Conservation (phyloP, 306 rosid species). For the Betula pendula region DNA sequence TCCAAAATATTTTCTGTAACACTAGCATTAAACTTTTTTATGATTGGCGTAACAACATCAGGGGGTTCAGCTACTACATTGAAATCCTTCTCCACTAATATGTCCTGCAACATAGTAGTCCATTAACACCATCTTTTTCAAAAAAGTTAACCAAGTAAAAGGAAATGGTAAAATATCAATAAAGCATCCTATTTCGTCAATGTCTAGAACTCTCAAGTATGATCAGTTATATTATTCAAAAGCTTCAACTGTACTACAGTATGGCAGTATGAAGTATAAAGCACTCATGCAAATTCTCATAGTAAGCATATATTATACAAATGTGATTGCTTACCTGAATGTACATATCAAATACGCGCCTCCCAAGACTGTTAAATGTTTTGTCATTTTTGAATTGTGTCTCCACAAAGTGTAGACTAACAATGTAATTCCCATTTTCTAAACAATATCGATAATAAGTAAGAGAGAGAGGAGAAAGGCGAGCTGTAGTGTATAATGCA, state of each 20-base stretch:
- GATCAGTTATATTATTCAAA: background rate
- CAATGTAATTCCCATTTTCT: conserved; percentile 38
- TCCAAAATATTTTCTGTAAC: background rate
- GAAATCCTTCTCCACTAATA: conserved; percentile 6
- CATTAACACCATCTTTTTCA: background rate
- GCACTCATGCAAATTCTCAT: background rate
- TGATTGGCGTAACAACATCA: background rate
- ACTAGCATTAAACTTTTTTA: background rate
- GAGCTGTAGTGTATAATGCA: conserved; percentile 25
- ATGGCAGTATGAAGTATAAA: background rate
- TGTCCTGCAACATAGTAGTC: background rate
- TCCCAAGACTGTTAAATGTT: conserved; percentile 27
- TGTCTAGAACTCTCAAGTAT: background rate
- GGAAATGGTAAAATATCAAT: background rate
- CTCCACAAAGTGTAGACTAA: conserved; percentile 44
- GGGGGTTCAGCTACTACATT: background rate
- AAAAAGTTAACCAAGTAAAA: background rate
- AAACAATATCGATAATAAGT: conserved; percentile 41
- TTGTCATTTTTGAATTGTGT: conserved; percentile 25
- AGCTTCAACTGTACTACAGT: background rate
- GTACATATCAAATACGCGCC: conserved; percentile 33
- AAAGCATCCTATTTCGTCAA: background rate
- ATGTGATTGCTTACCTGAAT: background rate
- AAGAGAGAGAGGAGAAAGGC: conserved; percentile 40
- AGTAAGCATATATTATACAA: background rate